phyloP scores from a whole-genome alignment of 2,329 filamentous ascomycete species.

The Teratosphaeria pseudoeucalypti region DNA sequence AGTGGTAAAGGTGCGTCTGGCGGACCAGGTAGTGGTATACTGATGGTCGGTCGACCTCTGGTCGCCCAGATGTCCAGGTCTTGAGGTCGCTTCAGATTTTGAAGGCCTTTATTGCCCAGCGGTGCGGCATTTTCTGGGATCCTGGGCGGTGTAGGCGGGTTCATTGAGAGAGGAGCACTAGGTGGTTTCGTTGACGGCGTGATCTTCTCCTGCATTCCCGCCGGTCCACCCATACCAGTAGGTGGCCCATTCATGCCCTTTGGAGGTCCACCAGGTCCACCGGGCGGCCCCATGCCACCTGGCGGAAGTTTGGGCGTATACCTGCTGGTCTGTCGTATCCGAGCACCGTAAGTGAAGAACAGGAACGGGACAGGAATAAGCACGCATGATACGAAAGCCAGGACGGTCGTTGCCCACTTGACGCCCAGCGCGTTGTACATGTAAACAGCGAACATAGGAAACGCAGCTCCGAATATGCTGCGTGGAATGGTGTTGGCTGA shows the following conservation, averaged over 20 bases:
- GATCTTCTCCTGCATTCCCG: not conserved
- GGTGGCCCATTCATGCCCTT: not conserved
- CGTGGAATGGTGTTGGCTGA: conserved; percentile 29
- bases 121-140: not conserved
- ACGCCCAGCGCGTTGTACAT: conserved; percentile 28
- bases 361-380: conserved; percentile 21
- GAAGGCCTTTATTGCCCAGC: not conserved
- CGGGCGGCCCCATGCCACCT: not conserved
- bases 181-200: not conserved
- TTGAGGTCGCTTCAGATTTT: not conserved
- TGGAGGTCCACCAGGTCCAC: not conserved
- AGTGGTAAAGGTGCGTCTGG: not conserved
- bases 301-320: not conserved
- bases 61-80: not conserved
- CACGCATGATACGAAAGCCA: conserved; percentile 25
- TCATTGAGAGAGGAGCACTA: not conserved
- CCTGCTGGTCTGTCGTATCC: conserved; percentile 9
- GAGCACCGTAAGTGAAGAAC: conserved; percentile 20
- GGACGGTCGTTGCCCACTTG: conserved; percentile 23
- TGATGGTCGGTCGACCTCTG: not conserved
- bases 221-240: not conserved
- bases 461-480: conserved; percentile 24
- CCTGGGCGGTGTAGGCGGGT: not conserved
- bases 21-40: not conserved
- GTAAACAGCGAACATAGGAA: conserved; percentile 24